These are phyloP conservation scores for Hordeum marinum DNA, from an alignment of 176 grass and related monocot species.

Conservation along the genomic window DNA sequence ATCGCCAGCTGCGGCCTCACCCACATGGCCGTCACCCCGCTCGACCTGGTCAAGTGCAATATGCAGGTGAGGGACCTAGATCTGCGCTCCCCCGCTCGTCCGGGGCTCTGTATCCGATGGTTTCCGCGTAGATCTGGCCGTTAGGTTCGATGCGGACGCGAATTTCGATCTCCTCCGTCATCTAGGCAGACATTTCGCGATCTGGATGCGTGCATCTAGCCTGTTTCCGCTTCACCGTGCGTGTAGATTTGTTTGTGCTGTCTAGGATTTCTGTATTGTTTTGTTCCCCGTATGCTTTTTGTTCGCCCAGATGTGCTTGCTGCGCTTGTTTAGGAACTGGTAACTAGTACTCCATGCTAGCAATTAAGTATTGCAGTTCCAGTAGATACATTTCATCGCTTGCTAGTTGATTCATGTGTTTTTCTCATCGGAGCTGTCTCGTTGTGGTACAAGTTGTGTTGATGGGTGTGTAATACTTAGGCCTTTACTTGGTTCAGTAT, in stretches of 20 bases:
- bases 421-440: background rate
- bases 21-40: constrained; percentile 93
- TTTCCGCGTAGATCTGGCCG: constrained; percentile 23
- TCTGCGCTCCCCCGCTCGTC: background rate
- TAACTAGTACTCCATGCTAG: background rate
- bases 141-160: background rate
- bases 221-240: background rate
- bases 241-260: background rate
- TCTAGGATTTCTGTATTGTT: background rate
- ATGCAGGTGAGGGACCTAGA: constrained; percentile 71
- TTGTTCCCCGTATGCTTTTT: background rate
- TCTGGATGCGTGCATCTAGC: background rate
- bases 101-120: background rate
- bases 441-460: background rate
- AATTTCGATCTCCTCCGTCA: background rate
- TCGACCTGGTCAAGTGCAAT: constrained; percentile 97
- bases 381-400: background rate
- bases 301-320: background rate
- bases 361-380: background rate
- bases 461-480: background rate
- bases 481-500: background rate
- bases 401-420: background rate
- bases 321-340: background rate
- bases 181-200: background rate
- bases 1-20: constrained; percentile 96